Percentiles rank a stretch among this genome's conserved stretches.
phyloP scores from a whole-genome alignment of 1,284 basidiomycete genomes.

The Sanguinoderma infundibulare region DNA sequence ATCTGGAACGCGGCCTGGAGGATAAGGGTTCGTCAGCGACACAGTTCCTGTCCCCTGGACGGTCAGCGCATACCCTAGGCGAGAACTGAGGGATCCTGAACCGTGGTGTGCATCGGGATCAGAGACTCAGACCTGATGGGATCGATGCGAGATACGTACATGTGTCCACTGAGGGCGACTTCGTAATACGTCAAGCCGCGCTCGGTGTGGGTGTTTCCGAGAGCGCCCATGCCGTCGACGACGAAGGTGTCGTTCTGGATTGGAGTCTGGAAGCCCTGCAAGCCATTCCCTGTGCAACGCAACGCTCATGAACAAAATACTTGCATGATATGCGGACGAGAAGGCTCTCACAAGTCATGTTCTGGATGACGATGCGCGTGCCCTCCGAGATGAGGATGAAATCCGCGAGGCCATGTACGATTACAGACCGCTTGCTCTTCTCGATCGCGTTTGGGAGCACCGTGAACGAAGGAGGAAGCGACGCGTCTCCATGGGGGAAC shows the following conservation, averaged over 20 bases:
- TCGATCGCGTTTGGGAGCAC: constrained; percentile 78
- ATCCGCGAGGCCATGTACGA: constrained; percentile 75
- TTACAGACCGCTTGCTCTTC: constrained; percentile 70
- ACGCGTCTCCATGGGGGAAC: constrained; percentile 62
- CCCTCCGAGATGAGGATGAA: constrained; percentile 76
- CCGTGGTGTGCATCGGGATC: not conserved
- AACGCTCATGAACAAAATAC: not conserved
- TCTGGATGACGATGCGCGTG: constrained; percentile 66
- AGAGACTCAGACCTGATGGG: not conserved
- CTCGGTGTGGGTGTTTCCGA: constrained; percentile 67
- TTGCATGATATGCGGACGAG: constrained; percentile 24
- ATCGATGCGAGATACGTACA: constrained; percentile 46
- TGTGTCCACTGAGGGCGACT: constrained; percentile 70
- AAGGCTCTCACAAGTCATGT: constrained; percentile 69
- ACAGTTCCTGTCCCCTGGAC: not conserved
- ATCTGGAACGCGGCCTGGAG: constrained; percentile 66
- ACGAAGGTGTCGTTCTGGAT: constrained; percentile 68
- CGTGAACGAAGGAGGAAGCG: constrained; percentile 62
- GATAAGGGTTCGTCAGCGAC: not conserved
- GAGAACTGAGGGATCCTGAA: constrained; percentile 68
- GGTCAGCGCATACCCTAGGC: constrained; percentile 51
- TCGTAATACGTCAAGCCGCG: constrained; percentile 71
- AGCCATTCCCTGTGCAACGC: constrained; percentile 53
- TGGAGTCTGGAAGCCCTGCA: constrained; percentile 75
- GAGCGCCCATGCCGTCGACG: constrained; percentile 68